Percentiles rank a stretch among this genome's conserved stretches.
Evolutionary conservation across 768 basidiomycete genomes (phyloP).

Genomic region (Suillus decipiens): DNA sequence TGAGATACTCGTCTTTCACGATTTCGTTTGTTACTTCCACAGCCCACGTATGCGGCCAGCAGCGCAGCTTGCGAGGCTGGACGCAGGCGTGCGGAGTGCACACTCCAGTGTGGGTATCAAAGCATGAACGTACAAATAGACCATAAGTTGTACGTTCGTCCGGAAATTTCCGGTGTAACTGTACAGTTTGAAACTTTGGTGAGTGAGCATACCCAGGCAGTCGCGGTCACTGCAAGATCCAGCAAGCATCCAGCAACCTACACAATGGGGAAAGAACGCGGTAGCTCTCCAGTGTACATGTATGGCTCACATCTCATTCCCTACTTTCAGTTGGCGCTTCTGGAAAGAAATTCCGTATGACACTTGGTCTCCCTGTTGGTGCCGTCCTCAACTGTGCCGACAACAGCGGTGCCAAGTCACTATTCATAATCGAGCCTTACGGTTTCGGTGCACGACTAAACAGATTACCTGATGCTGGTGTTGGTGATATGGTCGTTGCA

Average conservation of each 20-base stretch:
- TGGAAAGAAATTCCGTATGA: slow-evolving; percentile 97
- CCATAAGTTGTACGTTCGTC: neutral
- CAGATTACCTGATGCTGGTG: slow-evolving; percentile 94
- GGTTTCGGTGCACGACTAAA: slow-evolving; percentile 96
- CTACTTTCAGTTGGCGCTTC: slow-evolving; percentile 53
- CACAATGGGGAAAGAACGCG: slow-evolving; percentile 7
- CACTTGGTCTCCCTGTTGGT: slow-evolving; percentile 90
- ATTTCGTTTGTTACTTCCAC: neutral
- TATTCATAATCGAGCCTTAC: slow-evolving; percentile 93
- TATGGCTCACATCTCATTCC: slow-evolving; percentile 4
- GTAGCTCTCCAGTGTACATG: slow-evolving; percentile 4
- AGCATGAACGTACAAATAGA: neutral
- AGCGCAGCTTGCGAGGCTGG: neutral
- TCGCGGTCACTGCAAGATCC: neutral
- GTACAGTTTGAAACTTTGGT: slow-evolving; percentile 7
- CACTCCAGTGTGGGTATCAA: neutral
- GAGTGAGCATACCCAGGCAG: neutral
- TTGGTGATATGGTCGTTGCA: slow-evolving; percentile 94
- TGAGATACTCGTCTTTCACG: neutral
- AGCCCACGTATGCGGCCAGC: neutral
- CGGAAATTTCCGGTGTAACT: slow-evolving; percentile 1
- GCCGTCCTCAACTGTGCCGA: slow-evolving; percentile 98
- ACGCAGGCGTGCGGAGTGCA: neutral
- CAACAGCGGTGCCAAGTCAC: slow-evolving; percentile 98
- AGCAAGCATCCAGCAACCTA: slow-evolving; percentile 4